Percentiles rank a stretch among this genome's conserved stretches.
Evolutionary conservation across 495 filamentous ascomycete genomes (phyloP).

Genomic region (Patellaria atrata): DNA sequence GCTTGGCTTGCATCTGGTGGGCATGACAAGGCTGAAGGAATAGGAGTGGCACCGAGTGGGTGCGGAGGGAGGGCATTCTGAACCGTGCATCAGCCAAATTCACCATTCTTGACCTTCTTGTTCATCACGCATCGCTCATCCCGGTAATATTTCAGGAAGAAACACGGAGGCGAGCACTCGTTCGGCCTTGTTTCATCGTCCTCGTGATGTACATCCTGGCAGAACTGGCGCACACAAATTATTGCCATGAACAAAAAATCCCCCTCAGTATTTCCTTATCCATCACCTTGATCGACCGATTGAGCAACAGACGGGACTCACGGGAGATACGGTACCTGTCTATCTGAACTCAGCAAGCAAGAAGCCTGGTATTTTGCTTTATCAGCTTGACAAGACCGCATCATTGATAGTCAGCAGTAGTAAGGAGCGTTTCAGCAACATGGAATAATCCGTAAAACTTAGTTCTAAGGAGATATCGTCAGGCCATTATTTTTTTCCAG

Average conservation of each 20-base stretch:
- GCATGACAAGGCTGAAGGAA: too few relatives aligned
- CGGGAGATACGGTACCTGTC: not conserved
- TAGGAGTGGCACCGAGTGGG: slow-evolving; percentile 4
- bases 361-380: too few relatives aligned
- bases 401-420: too few relatives aligned
- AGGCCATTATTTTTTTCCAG: too few relatives aligned
- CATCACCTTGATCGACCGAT: not conserved
- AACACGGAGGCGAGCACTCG: slow-evolving; percentile 18
- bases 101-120: too few relatives aligned
- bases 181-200: slow-evolving; percentile 17
- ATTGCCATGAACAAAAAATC: not conserved
- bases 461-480: too few relatives aligned
- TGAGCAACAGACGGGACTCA: not conserved
- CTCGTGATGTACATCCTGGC: slow-evolving; percentile 19
- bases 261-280: not conserved
- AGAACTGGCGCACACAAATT: not conserved
- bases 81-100: slow-evolving; percentile 19
- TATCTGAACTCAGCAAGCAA: not conserved
- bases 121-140: slow-evolving; percentile 23
- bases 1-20: too few relatives aligned
- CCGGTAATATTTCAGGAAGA: slow-evolving; percentile 14
- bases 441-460: too few relatives aligned
- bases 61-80: slow-evolving; percentile 7
- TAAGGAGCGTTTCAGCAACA: too few relatives aligned
- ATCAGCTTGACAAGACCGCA: too few relatives aligned